phyloP scores from a whole-genome alignment of 2,329 filamentous ascomycete species.

The Penicillium hesseltinei region DNA sequence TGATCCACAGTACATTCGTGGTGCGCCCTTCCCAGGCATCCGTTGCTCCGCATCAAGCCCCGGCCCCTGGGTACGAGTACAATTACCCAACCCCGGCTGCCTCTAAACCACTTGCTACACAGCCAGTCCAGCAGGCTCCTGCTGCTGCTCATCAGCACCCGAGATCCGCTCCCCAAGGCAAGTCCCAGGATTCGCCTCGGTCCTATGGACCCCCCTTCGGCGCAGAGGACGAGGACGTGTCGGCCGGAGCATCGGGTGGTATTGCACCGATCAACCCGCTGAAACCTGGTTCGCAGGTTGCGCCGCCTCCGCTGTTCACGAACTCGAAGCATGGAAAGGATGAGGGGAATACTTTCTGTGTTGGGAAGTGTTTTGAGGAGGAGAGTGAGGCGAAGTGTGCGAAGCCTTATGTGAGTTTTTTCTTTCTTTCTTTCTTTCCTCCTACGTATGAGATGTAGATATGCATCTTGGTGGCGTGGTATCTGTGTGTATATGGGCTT shows the following conservation, averaged over 20 bases:
- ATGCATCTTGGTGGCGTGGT: too few species aligned
- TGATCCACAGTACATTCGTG: neutral
- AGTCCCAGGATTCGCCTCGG: too few species aligned
- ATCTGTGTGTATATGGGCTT: too few species aligned
- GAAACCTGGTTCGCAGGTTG: constrained; percentile 10
- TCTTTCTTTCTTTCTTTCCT: neutral
- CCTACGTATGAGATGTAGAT: neutral
- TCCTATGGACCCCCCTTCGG: neutral
- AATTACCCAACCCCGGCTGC: neutral
- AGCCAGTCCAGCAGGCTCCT: neutral
- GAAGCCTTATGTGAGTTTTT: constrained; percentile 16
- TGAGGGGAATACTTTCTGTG: constrained; percentile 20
- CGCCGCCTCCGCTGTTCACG: constrained; percentile 4
- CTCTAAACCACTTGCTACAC: neutral
- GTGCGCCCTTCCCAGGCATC: neutral
- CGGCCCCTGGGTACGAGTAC: neutral
- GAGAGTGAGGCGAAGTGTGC: constrained; percentile 12
- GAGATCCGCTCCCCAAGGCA: neutral
- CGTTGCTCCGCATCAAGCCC: neutral
- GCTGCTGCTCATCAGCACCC: neutral
- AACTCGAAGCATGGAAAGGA: neutral
- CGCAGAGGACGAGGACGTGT: neutral
- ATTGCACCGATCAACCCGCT: constrained; percentile 13
- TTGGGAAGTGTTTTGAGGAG: constrained; percentile 12
- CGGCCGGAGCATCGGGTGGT: neutral